Conservation (phyloP, 2,329 filamentous ascomycete species). For the Fusarium pilosicola region DNA sequence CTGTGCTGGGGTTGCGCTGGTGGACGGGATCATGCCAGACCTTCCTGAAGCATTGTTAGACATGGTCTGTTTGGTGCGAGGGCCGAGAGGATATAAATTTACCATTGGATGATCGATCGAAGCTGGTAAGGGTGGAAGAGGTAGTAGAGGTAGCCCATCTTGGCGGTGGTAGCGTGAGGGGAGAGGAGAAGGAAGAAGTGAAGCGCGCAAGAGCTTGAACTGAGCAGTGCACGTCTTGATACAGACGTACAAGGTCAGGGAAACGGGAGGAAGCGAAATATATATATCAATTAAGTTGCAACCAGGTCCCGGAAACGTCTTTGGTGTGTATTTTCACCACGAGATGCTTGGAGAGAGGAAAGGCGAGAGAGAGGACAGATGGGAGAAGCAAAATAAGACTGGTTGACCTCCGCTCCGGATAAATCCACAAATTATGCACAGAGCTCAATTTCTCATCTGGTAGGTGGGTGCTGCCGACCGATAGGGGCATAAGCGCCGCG, state of each 20-base stretch:
- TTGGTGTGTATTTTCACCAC: constrained; percentile 29
- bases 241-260: constrained; percentile 18
- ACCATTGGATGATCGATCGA: constrained; percentile 91
- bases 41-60: constrained; percentile 70
- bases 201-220: constrained; percentile 13
- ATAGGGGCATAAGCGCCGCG: constrained; percentile 11
- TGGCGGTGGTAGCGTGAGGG: constrained; percentile 43
- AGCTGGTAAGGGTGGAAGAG: constrained; percentile 80
- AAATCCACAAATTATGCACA: constrained; percentile 44
- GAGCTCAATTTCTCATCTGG: constrained; percentile 44
- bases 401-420: constrained; percentile 41
- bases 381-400: constrained; percentile 33
- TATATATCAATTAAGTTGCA: constrained; percentile 40
- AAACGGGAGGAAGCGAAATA: constrained; percentile 31
- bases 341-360: constrained; percentile 30
- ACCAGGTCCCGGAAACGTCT: constrained; percentile 36
- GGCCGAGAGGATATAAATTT: constrained; percentile 43
- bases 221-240: constrained; percentile 33
- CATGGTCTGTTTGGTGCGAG: not conserved
- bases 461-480: constrained; percentile 20
- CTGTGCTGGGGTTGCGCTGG: constrained; percentile 79
- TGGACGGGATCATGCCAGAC: constrained; percentile 96
- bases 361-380: constrained; percentile 31
- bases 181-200: not conserved
- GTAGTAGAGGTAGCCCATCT: constrained; percentile 76